phyloP scores from a whole-genome alignment of 2,329 filamentous ascomycete genomes.

The Cytospora piceae region DNA sequence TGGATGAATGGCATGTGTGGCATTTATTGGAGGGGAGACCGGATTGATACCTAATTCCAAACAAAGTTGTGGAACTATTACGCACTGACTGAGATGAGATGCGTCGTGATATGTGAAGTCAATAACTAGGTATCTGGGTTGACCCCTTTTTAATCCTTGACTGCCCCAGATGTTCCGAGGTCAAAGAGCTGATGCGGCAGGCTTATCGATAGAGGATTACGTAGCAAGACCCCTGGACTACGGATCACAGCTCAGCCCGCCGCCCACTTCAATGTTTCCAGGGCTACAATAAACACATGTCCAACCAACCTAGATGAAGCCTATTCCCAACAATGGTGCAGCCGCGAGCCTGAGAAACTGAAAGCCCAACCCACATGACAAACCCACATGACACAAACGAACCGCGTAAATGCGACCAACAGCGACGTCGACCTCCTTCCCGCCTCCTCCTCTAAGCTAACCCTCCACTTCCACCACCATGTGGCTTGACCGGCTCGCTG shows the following conservation, averaged over 20 bases:
- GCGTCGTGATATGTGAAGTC: neutral
- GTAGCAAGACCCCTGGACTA: conserved; percentile 25
- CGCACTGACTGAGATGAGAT: neutral
- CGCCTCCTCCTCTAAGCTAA: conserved; percentile 16
- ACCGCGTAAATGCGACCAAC: conserved; percentile 16
- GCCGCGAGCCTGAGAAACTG: neutral
- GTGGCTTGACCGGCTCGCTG: conserved; percentile 30
- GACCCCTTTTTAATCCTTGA: neutral
- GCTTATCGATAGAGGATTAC: conserved; percentile 29
- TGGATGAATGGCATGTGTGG: conserved; percentile 14
- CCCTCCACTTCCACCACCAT: conserved; percentile 21
- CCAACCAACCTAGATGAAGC: neutral
- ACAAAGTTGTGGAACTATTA: conserved; percentile 3
- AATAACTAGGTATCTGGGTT: neutral
- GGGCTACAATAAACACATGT: neutral
- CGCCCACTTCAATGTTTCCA: neutral
- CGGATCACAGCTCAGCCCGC: neutral
- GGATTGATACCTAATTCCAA: conserved; percentile 21
- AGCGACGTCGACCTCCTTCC: conserved; percentile 1
- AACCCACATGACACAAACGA: neutral
- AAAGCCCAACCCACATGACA: neutral
- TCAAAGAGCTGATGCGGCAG: neutral
- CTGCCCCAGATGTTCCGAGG: neutral
- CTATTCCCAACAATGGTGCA: neutral
- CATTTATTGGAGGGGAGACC: conserved; percentile 4